Evolutionary conservation across 495 filamentous ascomycete genomes (phyloP), one percentile per base, ranked within the genome.

Genomic region (Pseudoneurospora amorphoporcata): DNA sequence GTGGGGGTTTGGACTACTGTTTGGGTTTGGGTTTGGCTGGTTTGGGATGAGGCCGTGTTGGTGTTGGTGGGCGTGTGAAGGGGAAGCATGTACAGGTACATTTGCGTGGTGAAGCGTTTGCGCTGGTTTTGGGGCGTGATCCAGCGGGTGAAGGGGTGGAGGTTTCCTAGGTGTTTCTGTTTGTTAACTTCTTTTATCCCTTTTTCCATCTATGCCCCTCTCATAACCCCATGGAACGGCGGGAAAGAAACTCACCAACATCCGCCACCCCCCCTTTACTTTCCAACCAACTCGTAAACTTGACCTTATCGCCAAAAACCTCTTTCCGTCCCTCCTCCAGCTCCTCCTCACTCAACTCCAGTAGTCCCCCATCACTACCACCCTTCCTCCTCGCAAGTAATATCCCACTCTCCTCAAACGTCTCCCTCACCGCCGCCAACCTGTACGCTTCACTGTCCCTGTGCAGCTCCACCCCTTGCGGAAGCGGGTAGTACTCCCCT

Each of bases 71-170:
- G n/a, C n/a, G n/a, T 12, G 39, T 72, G 68, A 19, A 94, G 82
- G 0, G 95, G 94, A n/a, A 97, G 85, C 82, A 97, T 91, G 80
- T 97, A 95, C 8, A 99, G 77, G 78, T 98, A 99, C 94, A 99
- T 97, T 78, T 97, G 94, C 8, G 94, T 97, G 2, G 91, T 91
- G 78, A 93, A 99, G 23, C 95, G 87, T 76, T 89, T 91, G 1
- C 89, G 87, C 3, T 90, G 81, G 73, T 87, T 86, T 3, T 83
- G 81, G 0, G 95, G 95, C 3, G 95, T 98, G 47, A 98, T 86
- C 95, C 95, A 98, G 69, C 90, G 89, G 0, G 93, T 97, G 79
- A 97, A 97, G 0, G 94, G 94, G 35, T 92, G 84, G 38, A 99
- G 83, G 68, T 83, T 82, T 0, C 90, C 91, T 86, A 19, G 14